A percentile compares a stretch with the other conserved stretches of the same genome.
Conservation (phyloP, 441 rosid genomes). For the Populus hybrid region DNA sequence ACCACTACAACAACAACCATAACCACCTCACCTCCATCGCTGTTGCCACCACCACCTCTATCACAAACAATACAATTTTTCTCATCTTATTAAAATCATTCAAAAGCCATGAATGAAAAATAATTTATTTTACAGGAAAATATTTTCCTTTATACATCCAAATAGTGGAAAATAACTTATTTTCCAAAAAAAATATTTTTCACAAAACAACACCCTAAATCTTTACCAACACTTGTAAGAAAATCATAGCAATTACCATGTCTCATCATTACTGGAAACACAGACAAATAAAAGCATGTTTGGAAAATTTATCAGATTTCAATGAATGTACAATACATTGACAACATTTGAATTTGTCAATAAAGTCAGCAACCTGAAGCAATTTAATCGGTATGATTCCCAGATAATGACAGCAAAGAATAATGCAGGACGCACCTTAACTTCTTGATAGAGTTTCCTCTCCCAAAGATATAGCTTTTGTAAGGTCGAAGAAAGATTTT, state of each 20-base stretch:
- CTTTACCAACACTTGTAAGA: neutral
- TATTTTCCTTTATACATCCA: no score
- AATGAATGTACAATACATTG: neutral
- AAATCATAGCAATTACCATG: neutral
- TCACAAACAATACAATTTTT: neutral
- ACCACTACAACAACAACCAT: neutral
- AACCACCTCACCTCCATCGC: neutral
- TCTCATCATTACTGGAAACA: neutral
- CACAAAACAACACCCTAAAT: neutral
- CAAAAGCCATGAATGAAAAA: neutral
- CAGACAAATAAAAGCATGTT: neutral
- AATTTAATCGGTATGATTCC: constrained; percentile 8
- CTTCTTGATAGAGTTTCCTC: constrained; percentile 90
- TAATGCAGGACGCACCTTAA: constrained; percentile 54
- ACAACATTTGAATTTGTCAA: neutral
- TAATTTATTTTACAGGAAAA: no score
- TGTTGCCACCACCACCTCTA: neutral
- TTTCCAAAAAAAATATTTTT: no score
- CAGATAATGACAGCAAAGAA: constrained; percentile 7
- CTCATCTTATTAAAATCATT: neutral
- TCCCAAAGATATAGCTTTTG: constrained; percentile 90
- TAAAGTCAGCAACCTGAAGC: constrained; percentile 5
- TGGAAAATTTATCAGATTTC: neutral
- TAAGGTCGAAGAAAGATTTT: constrained; percentile 83
- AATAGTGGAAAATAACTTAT: no score